A percentile compares a stretch with the other conserved stretches of the same genome.
These are phyloP conservation scores for Colletotrichum paranaense DNA, from an alignment of 2,329 filamentous ascomycete species.

Conservation along the genomic window DNA sequence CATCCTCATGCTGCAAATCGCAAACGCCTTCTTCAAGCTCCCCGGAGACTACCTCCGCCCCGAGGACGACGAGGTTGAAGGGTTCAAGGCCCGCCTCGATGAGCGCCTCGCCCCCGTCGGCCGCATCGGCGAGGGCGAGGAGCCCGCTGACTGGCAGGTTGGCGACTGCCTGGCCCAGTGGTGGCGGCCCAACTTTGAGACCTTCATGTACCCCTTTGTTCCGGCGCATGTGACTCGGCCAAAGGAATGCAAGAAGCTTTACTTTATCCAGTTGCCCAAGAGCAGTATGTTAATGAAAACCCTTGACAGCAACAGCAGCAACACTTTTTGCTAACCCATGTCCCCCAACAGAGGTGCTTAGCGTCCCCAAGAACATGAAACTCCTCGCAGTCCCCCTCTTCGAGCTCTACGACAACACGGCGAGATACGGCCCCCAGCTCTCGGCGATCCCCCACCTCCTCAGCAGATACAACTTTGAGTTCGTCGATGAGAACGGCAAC, in stretches of 20 bases:
- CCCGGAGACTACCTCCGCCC: slow-evolving; percentile 94
- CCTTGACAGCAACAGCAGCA: slow-evolving; percentile 5
- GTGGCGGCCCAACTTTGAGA: slow-evolving; percentile 99
- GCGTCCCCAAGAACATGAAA: slow-evolving; percentile 99
- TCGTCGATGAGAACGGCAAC: slow-evolving; percentile 91
- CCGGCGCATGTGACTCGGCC: slow-evolving; percentile 95
- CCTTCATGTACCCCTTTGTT: slow-evolving; percentile 99
- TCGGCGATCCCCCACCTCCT: slow-evolving; percentile 96
- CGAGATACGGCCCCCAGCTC: slow-evolving; percentile 92
- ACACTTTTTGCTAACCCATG: slow-evolving; percentile 36
- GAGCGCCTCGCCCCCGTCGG: slow-evolving; percentile 95
- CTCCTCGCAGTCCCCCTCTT: slow-evolving; percentile 95
- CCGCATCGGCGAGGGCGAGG: slow-evolving; percentile 85
- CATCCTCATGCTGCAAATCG: slow-evolving; percentile 98
- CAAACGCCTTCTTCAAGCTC: slow-evolving; percentile 99
- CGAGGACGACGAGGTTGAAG: slow-evolving; percentile 89
- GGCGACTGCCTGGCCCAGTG: slow-evolving; percentile 96
- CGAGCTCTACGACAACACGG: slow-evolving; percentile 97
- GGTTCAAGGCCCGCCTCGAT: slow-evolving; percentile 94
- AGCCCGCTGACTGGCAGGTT: slow-evolving; percentile 89
- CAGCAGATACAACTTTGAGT: slow-evolving; percentile 97
- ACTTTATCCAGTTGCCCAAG: slow-evolving; percentile 93
- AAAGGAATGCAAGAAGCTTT: slow-evolving; percentile 99
- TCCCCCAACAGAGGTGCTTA: slow-evolving; percentile 79
- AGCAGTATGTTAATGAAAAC: slow-evolving; percentile 73